Conservation (phyloP, 164 flowering plant genomes). For the Macadamia integrifolia region DNA sequence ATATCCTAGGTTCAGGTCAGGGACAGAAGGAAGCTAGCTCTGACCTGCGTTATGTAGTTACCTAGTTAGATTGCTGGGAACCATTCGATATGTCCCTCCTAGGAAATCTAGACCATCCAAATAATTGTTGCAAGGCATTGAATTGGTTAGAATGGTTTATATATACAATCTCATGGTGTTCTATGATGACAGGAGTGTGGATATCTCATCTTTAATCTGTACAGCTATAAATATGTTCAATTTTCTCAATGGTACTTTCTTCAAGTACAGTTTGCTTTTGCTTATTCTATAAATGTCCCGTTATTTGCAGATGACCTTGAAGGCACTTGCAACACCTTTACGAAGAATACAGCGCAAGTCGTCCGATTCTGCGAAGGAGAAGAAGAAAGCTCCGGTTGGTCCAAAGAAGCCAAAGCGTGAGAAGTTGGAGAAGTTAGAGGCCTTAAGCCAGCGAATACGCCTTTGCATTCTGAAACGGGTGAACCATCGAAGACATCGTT, state of each 20-base stretch:
- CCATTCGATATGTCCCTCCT: no score
- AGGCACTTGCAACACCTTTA: constrained; percentile 56
- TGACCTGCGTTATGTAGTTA: no score
- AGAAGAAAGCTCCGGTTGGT: constrained; percentile 13
- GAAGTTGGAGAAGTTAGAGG: constrained; percentile 66
- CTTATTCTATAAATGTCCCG: no score
- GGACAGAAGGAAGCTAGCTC: no score
- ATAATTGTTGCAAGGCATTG: no score
- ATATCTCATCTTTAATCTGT: neutral
- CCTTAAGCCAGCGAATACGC: constrained; percentile 67
- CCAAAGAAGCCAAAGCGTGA: constrained; percentile 53
- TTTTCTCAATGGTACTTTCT: neutral
- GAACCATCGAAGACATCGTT: constrained; percentile 45
- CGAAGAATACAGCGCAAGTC: constrained; percentile 24
- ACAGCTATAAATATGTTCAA: neutral
- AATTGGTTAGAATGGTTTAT: no score
- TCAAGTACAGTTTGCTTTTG: neutral
- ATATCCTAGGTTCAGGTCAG: no score
- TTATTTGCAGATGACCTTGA: constrained; percentile 31
- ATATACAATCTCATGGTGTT: no score
- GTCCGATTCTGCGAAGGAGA: constrained; percentile 24
- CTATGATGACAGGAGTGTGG: no score
- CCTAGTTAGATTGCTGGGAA: no score
- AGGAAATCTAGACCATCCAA: no score
- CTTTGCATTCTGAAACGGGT: constrained; percentile 62